Evolutionary conservation across 768 basidiomycete genomes (phyloP).

Genomic region (Hirschioporus abietinus): DNA sequence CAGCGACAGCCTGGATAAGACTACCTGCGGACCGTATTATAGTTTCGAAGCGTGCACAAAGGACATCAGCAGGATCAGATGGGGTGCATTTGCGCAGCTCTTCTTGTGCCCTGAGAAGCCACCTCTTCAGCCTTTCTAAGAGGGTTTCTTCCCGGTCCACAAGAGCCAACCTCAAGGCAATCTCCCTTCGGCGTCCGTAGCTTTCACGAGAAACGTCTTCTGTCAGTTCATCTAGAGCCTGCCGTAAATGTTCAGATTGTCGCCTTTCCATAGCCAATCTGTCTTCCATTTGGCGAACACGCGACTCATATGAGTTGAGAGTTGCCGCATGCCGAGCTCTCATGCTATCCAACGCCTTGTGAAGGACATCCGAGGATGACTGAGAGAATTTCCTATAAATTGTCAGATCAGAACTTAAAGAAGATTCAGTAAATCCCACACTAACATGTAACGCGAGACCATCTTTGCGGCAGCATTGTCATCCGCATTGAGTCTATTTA

Average conservation of each 20-base stretch:
- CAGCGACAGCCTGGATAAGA: constrained; percentile 1
- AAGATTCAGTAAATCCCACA: constrained; percentile 8
- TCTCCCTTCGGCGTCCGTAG: constrained; percentile 68
- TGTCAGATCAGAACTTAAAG: background rate
- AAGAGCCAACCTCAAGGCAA: constrained; percentile 56
- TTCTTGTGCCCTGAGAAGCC: constrained; percentile 50
- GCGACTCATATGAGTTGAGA: constrained; percentile 46
- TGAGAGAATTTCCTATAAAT: constrained; percentile 75
- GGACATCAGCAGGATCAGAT: background rate
- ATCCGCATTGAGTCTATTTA: constrained; percentile 53
- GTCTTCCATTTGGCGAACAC: constrained; percentile 39
- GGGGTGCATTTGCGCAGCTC: constrained; percentile 14
- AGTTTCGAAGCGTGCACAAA: background rate
- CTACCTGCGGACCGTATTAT: background rate
- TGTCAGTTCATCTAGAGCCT: constrained; percentile 62
- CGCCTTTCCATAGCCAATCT: constrained; percentile 39
- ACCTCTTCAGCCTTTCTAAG: constrained; percentile 48
- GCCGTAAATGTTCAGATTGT: constrained; percentile 45
- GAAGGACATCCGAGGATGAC: constrained; percentile 59
- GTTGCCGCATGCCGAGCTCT: constrained; percentile 61
- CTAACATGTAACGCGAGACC: constrained; percentile 82
- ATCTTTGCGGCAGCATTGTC: constrained; percentile 76
- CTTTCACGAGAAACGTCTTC: constrained; percentile 66
- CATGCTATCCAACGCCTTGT: constrained; percentile 51
- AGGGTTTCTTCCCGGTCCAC: constrained; percentile 60